Evolutionary conservation across 73 alveolate genomes (phyloP).

Genomic region (Stentor coeruleus): DNA sequence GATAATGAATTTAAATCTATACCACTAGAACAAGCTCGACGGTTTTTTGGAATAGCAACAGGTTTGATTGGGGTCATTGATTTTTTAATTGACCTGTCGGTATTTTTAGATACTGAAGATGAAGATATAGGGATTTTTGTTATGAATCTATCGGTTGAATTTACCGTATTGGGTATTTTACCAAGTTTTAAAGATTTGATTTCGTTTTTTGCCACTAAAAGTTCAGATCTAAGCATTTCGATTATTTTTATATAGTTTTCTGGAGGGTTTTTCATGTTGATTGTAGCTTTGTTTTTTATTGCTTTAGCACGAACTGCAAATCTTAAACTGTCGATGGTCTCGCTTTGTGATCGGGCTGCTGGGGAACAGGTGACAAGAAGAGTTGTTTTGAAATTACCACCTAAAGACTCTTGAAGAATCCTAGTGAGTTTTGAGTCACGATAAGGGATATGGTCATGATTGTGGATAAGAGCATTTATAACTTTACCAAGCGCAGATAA

Average conservation of each 20-base stretch:
- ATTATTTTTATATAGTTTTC: conserved; percentile 38
- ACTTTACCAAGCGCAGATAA: conserved; percentile 92
- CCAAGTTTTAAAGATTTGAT: neutral
- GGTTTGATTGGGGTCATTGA: neutral
- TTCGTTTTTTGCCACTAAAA: neutral
- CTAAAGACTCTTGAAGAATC: conserved; percentile 88
- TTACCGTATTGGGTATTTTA: neutral
- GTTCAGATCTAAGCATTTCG: neutral
- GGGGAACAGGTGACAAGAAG: conserved; percentile 89
- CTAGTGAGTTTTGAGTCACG: conserved; percentile 79
- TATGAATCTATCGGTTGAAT: neutral
- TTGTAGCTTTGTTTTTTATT: conserved; percentile 64
- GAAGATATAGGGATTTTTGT: neutral
- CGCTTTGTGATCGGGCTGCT: conserved; percentile 79
- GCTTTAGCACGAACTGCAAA: conserved; percentile 92
- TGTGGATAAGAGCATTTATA: conserved; percentile 75
- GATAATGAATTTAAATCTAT: too few species aligned
- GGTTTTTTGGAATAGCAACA: too few species aligned
- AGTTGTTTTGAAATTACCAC: conserved; percentile 93
- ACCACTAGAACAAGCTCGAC: too few species aligned
- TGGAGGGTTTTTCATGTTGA: conserved; percentile 67
- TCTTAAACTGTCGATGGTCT: conserved; percentile 77
- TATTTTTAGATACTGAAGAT: neutral
- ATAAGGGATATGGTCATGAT: conserved; percentile 84
- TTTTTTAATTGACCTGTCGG: neutral